Evolutionary conservation across 805 yeast genomes (phyloP).

Genomic region (Wickerhamomyces rabaulensis): DNA sequence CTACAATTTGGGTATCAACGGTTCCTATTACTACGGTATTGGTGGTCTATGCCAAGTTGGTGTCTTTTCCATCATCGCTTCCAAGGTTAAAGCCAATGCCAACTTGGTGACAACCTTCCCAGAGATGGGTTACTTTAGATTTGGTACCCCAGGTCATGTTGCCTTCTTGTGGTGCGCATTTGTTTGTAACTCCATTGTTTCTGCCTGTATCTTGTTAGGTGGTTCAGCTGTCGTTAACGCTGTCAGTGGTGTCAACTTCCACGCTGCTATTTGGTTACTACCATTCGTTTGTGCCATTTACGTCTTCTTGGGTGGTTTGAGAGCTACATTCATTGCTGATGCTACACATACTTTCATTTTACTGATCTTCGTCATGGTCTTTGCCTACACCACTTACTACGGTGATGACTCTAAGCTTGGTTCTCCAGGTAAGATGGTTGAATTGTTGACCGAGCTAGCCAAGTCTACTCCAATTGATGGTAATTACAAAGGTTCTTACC

Average conservation of each 20-base stretch:
- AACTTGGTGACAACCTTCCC: constrained; percentile 35
- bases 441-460: constrained; percentile 32
- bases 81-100: constrained; percentile 32
- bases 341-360: constrained; percentile 44
- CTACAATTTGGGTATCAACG: constrained; percentile 28
- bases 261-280: constrained; percentile 41
- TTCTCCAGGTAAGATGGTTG: constrained; percentile 38
- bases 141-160: constrained; percentile 35
- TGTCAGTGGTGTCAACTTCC: constrained; percentile 38
- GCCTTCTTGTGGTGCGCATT: constrained; percentile 34
- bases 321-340: constrained; percentile 49
- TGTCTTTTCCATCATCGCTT: constrained; percentile 31
- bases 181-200: constrained; percentile 34
- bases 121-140: constrained; percentile 36
- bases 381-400: constrained; percentile 20
- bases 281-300: constrained; percentile 47
- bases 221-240: constrained; percentile 38
- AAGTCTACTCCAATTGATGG: constrained; percentile 27
- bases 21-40: constrained; percentile 24
- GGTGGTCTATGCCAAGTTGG: constrained; percentile 24
- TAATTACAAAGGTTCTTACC: constrained; percentile 31
- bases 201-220: constrained; percentile 38
- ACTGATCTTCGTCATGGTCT: constrained; percentile 32
- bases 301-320: constrained; percentile 46
- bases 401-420: constrained; percentile 18